Base-by-base conservation (phyloP, 352 stramenopile genomes). In the Phytopythium vexans region DNA sequence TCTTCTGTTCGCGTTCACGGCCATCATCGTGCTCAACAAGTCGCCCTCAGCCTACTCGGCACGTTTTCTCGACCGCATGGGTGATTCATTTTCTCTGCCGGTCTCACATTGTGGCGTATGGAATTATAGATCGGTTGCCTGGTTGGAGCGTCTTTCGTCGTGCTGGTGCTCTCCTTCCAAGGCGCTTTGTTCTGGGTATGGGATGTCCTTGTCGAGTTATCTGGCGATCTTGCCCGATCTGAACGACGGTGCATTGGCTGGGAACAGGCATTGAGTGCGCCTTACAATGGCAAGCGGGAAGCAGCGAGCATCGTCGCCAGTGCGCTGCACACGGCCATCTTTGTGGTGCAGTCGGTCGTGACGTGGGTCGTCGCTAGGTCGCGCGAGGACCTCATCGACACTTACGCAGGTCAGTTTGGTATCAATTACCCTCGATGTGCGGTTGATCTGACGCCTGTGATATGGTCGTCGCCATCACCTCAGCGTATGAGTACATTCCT, bases 301-400 rank as follows among this genome's bases (percentile, higher is more conserved):
- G 70, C 58, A 11, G 71, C 80, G 10, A 77, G 68, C 15, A 73
- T 70, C 33, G 49, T 81, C 32, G 80, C 80, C 12, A 78, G 70
- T 27, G 59, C 36, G 9, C 50, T 93, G 7, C 74, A 93, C 46
- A 43, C 47, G 16, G 44, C 68, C 14, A 85, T 93, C 58, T 88
- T 87, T 41, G 54, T 64, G 7, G 68, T 91, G 34, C 82, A 93
- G 43, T 61, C 79, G 40, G 57, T 55, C 0, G 70, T 89, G 34
- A 91, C 82, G 3, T 77, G 64, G 36, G 56, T 82, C 39, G 65
- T 93, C 21, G 64, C 88, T 31, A 78, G 88, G 57, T 84, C 74
- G 8, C 90, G 89, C 60, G 80, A 93, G 64, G 82, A 89, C 58
- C 78, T 90, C 12, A 93, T 93, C 39, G 82, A 93, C 48, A 93